Evolutionary conservation across 192 early-diverging fungal species (phyloP).

Genomic region (Powellomyces hirtus): DNA sequence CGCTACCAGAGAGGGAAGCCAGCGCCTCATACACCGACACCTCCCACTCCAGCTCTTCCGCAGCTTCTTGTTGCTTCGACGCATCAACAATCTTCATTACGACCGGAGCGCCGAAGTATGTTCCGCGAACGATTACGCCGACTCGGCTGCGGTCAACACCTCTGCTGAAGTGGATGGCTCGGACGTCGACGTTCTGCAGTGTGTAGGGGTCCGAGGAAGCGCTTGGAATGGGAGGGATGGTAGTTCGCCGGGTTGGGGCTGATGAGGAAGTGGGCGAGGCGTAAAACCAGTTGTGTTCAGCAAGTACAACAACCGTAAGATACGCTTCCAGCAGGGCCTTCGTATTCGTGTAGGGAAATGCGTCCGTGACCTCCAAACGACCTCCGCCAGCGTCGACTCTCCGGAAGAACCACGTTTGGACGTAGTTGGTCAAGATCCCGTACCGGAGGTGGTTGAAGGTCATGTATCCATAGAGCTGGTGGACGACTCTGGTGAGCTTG

Average conservation of each 20-base stretch:
- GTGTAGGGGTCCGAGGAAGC: neutral
- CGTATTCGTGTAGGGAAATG: neutral
- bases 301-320: neutral
- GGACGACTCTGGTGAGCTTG: neutral
- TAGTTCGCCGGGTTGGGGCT: neutral
- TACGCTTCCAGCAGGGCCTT: neutral
- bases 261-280: conserved; percentile 11
- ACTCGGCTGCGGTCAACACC: neutral
- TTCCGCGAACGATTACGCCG: conserved; percentile 1
- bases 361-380: neutral
- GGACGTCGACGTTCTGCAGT: neutral
- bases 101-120: neutral
- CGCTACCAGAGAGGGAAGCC: neutral
- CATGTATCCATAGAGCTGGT: conserved; percentile 24
- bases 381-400: neutral
- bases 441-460: conserved; percentile 14
- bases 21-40: neutral
- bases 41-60: conserved; percentile 1
- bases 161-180: neutral
- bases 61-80: neutral
- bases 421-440: conserved; percentile 14
- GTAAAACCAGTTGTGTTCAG: conserved; percentile 2
- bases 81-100: neutral
- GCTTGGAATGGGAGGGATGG: neutral
- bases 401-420: conserved; percentile 1